Evolutionary conservation across 352 stramenopile species (phyloP).

Genomic region (Pythium aquatile): DNA sequence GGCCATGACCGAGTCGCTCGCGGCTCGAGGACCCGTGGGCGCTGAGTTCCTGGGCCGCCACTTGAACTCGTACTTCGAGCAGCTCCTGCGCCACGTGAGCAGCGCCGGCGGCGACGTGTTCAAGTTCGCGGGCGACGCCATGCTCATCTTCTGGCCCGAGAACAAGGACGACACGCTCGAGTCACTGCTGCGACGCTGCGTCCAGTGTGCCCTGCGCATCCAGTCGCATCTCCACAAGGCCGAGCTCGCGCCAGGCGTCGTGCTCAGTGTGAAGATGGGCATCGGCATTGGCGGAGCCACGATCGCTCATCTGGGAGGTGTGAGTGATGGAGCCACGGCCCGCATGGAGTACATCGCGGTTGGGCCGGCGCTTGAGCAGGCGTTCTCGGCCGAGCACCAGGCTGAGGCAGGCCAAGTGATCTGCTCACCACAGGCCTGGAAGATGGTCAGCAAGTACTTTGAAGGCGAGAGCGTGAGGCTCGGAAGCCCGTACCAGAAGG

Average conservation of each 20-base stretch:
- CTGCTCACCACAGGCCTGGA: constrained; percentile 83
- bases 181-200: constrained; percentile 66
- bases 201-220: constrained; percentile 90
- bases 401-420: constrained; percentile 89
- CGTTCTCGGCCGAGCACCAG: constrained; percentile 88
- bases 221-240: constrained; percentile 88
- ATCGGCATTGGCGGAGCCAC: constrained; percentile 88
- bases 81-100: constrained; percentile 77
- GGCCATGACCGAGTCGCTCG: constrained; percentile 90
- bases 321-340: constrained; percentile 71
- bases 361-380: constrained; percentile 88
- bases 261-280: constrained; percentile 94
- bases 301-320: constrained; percentile 88
- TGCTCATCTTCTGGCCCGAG: constrained; percentile 93
- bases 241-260: constrained; percentile 79
- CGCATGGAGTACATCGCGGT: constrained; percentile 93
- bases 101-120: constrained; percentile 88
- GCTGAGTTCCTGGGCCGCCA: constrained; percentile 90
- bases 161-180: constrained; percentile 90
- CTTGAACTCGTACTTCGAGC: constrained; percentile 94
- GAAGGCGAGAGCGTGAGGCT: constrained; percentile 38
- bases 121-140: constrained; percentile 95
- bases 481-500: constrained; percentile 50
- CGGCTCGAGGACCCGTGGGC: constrained; percentile 74
- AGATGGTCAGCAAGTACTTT: constrained; percentile 65